Conservation (phyloP, 2,329 filamentous ascomycete genomes). For the Penicillium sp. region DNA sequence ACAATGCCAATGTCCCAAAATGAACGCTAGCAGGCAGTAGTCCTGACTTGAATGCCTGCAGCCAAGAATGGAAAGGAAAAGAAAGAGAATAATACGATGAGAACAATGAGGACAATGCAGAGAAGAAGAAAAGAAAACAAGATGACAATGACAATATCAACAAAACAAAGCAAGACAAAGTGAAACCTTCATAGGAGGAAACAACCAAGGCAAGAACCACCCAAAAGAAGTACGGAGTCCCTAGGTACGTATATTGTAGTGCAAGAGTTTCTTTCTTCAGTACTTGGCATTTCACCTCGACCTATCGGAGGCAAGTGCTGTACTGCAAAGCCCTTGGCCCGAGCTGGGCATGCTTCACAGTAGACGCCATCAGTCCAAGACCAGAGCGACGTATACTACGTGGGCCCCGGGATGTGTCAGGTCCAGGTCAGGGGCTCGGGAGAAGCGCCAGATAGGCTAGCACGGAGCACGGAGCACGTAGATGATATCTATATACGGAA, state of each 20-base stretch:
- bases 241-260: background rate
- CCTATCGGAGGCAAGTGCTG: conserved; percentile 11
- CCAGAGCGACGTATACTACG: background rate
- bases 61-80: conserved; percentile 3
- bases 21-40: conserved; percentile 6
- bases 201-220: background rate
- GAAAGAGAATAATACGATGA: background rate
- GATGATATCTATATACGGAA: background rate
- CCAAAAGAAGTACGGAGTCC: background rate
- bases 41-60: conserved; percentile 15
- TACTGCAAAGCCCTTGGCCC: conserved; percentile 9
- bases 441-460: background rate
- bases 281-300: background rate
- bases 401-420: conserved; percentile 8
- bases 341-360: conserved; percentile 7
- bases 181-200: conserved; percentile 2
- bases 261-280: conserved; percentile 8
- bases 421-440: conserved; percentile 5
- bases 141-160: background rate
- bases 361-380: conserved; percentile 1
- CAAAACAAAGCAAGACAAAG: background rate
- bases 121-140: background rate
- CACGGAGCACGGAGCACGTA: background rate
- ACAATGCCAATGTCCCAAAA: conserved; percentile 8
- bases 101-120: background rate